A percentile compares a stretch with the other conserved stretches of the same genome.
These are phyloP conservation scores for Colletotrichum gigasporum DNA, from an alignment of 2,329 filamentous ascomycete species.

Conservation along the genomic window DNA sequence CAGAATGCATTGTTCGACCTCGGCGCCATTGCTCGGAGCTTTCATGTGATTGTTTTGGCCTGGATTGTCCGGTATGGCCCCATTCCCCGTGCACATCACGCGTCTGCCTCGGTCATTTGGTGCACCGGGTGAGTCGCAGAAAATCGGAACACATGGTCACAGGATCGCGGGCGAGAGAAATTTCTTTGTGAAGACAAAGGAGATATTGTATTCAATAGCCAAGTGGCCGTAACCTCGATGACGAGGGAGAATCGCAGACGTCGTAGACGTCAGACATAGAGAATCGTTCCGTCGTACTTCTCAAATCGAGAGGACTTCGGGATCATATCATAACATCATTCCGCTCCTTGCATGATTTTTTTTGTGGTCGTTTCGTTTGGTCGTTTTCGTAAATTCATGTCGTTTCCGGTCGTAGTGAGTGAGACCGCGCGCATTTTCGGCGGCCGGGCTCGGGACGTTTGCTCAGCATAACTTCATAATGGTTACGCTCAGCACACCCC, in stretches of 20 bases:
- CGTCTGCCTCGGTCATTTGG: too few relatives aligned
- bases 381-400: slow-evolving; percentile 8
- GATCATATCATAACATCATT: slow-evolving; percentile 15
- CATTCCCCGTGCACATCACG: too few relatives aligned
- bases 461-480: slow-evolving; percentile 6
- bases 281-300: slow-evolving; percentile 29
- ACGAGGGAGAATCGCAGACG: slow-evolving; percentile 24
- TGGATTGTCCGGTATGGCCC: too few relatives aligned
- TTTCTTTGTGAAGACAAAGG: slow-evolving; percentile 14
- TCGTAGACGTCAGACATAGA: slow-evolving; percentile 25
- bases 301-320: slow-evolving; percentile 1
- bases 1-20: too few relatives aligned
- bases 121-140: too few relatives aligned
- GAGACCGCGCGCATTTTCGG: neutral
- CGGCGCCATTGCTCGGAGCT: too few relatives aligned
- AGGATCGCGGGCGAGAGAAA: too few relatives aligned
- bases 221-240: slow-evolving; percentile 16
- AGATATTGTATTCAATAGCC: slow-evolving; percentile 26
- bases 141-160: too few relatives aligned
- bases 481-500: slow-evolving; percentile 20
- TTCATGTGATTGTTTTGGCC: too few relatives aligned
- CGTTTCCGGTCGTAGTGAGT: neutral
- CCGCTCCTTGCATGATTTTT: slow-evolving; percentile 3
- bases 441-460: slow-evolving; percentile 2
- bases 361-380: neutral